Conservation (phyloP, 129 eudicot genomes). For the Saussurea involucrata region DNA sequence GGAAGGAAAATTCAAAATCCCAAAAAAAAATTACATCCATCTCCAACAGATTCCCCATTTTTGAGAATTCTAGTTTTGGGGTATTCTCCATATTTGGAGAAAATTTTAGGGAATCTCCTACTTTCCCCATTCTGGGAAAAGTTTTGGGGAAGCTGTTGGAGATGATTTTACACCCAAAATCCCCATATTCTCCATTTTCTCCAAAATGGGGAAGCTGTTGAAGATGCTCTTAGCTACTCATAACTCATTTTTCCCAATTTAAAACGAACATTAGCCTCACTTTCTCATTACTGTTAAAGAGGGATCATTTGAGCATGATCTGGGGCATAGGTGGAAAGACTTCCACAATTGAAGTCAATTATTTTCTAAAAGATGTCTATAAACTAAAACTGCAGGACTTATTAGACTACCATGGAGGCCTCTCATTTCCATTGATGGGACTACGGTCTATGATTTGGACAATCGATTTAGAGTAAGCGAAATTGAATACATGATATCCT, state of each 20-base stretch:
- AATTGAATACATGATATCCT: neutral
- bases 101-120: too few species aligned
- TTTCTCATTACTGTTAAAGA: neutral
- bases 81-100: too few species aligned
- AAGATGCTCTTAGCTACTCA: neutral
- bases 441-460: constrained; percentile 68
- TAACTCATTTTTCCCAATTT: neutral
- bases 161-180: too few species aligned
- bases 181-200: too few species aligned
- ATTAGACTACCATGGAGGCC: constrained; percentile 93
- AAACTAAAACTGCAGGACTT: constrained; percentile 54
- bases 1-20: too few species aligned
- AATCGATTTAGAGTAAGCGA: constrained; percentile 45
- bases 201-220: too few species aligned
- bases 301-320: neutral
- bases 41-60: too few species aligned
- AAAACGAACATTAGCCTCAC: neutral
- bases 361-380: neutral
- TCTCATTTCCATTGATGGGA: constrained; percentile 69
- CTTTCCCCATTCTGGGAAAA: too few species aligned
- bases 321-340: neutral
- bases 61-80: too few species aligned
- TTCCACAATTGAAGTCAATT: neutral
- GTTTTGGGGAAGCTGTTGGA: too few species aligned
- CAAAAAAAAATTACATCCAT: too few species aligned